phyloP scores from a whole-genome alignment of 345 rosid species.

The Citrus mangshanensis region DNA sequence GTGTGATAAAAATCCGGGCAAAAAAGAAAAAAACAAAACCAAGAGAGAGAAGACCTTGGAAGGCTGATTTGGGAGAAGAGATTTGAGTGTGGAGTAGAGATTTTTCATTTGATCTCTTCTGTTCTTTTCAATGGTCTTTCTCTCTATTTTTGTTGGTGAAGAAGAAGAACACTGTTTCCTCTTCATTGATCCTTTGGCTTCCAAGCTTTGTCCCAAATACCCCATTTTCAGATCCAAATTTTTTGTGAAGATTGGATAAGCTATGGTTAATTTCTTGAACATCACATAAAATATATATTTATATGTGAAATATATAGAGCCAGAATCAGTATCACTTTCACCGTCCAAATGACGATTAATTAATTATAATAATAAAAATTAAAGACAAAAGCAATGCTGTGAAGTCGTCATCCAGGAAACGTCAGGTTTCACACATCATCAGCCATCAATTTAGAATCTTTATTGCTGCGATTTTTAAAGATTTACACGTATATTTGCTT shows the following conservation, averaged over 20 bases:
- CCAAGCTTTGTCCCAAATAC: background rate
- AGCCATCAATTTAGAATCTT: background rate
- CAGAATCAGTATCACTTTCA: background rate
- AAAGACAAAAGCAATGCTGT: background rate
- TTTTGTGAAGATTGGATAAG: background rate
- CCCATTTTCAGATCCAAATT: background rate
- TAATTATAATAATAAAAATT: background rate
- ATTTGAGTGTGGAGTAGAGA: constrained; percentile 36
- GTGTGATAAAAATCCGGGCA: no score
- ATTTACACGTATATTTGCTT: background rate
- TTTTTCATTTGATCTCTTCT: constrained; percentile 51
- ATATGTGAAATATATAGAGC: no score
- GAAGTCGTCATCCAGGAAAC: background rate
- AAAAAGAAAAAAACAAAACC: background rate
- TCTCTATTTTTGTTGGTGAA: constrained; percentile 33
- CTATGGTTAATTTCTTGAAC: background rate
- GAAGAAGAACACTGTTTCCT: constrained; percentile 10
- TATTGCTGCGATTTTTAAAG: background rate
- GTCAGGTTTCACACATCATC: background rate
- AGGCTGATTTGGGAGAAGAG: constrained; percentile 40
- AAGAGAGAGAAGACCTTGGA: constrained; percentile 21
- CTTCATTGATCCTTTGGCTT: constrained; percentile 7
- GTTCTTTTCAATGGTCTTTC: constrained; percentile 50
- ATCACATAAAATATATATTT: background rate
- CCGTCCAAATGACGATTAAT: background rate